These are phyloP conservation scores for Fusarium neocosmosporiellum DNA, from an alignment of 2,329 filamentous ascomycete genomes.

Conservation along the genomic window DNA sequence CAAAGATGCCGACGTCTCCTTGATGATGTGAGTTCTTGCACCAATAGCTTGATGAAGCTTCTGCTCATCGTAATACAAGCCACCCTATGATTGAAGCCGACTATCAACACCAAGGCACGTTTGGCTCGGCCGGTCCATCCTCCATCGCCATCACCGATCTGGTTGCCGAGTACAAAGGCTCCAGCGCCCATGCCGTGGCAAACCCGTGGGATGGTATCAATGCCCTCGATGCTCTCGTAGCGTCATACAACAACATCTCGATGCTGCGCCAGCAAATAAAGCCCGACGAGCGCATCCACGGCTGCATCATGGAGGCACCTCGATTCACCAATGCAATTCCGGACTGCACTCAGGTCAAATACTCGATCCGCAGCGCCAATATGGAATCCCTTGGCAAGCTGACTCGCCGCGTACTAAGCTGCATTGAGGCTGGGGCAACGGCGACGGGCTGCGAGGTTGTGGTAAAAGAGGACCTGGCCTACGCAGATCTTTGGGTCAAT, in stretches of 20 bases:
- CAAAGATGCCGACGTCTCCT: not conserved
- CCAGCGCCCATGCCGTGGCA: not conserved
- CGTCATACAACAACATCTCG: not conserved
- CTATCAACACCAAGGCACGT: not conserved
- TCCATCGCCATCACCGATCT: not conserved
- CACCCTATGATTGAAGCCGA: not conserved
- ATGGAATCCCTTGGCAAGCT: not conserved
- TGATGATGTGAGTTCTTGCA: not conserved
- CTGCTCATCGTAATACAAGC: not conserved
- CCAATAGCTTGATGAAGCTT: fast-evolving
- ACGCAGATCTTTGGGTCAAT: not conserved
- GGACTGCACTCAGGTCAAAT: not conserved
- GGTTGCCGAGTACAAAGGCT: not conserved
- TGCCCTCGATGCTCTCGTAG: not conserved
- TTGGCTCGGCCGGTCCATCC: not conserved
- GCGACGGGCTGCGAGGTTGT: not conserved
- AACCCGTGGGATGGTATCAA: not conserved
- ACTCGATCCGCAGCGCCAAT: not conserved
- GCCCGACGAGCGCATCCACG: not conserved
- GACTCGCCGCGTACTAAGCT: not conserved
- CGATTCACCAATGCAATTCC: not conserved
- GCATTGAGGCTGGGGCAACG: not conserved
- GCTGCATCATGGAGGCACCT: not conserved
- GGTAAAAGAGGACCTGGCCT: not conserved
- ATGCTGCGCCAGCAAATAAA: not conserved